phyloP scores from a whole-genome alignment of 2,329 filamentous ascomycete species.

The Ophiocordyceps camponoti-rufipedis region DNA sequence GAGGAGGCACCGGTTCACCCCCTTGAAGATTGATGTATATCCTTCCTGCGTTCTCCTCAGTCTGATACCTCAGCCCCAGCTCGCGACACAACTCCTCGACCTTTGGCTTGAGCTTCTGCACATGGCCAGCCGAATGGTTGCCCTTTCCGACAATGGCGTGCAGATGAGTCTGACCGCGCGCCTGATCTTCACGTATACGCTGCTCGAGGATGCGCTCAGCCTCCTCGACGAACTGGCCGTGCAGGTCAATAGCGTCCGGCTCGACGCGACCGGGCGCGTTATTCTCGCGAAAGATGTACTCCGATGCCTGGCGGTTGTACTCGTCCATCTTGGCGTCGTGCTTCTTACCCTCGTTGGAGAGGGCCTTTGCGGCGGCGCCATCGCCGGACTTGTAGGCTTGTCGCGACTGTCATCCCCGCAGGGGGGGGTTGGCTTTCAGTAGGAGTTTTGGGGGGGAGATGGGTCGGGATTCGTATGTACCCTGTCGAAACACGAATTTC shows the following conservation, averaged over 20 bases:
- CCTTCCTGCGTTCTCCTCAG: conserved; percentile 75
- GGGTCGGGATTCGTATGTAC: conserved; percentile 29
- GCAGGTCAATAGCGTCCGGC: conserved; percentile 76
- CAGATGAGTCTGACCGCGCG: conserved; percentile 59
- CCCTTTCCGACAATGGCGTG: conserved; percentile 95
- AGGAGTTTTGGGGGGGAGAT: not conserved
- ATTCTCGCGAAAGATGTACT: conserved; percentile 92
- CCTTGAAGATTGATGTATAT: conserved; percentile 80
- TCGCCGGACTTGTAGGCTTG: conserved; percentile 73
- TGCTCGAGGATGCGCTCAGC: conserved; percentile 79
- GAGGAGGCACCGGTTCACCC: conserved; percentile 33
- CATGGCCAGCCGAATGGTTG: conserved; percentile 63
- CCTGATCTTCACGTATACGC: conserved; percentile 61
- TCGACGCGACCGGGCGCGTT: conserved; percentile 61
- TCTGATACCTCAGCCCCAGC: conserved; percentile 63
- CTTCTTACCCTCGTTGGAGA: conserved; percentile 69
- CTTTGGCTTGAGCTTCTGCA: conserved; percentile 91
- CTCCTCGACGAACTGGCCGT: conserved; percentile 89
- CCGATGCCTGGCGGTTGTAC: conserved; percentile 80
- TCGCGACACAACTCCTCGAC: conserved; percentile 77
- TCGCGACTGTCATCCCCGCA: conserved; percentile 42
- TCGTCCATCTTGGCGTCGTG: conserved; percentile 73
- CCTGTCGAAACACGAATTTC: conserved; percentile 56
- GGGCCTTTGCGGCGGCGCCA: conserved; percentile 62
- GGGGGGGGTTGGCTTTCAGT: not conserved